Conservation (phyloP, 1,284 basidiomycete species). For the Pyrrhoderma lamaoense region DNA sequence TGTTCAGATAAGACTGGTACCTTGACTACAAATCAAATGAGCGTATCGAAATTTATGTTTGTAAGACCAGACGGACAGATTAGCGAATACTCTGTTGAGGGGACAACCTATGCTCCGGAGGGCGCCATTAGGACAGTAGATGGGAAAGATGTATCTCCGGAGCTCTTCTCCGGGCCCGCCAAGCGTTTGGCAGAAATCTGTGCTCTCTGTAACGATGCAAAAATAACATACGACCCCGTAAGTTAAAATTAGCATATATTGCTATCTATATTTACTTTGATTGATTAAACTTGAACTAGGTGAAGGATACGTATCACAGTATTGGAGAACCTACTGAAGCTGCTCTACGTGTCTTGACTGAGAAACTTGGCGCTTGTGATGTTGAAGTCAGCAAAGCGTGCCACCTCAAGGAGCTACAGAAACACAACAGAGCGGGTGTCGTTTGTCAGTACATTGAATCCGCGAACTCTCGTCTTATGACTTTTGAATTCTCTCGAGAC, state of each 20-base stretch:
- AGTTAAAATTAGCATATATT: conserved; percentile 27
- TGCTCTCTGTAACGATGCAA: conserved; percentile 89
- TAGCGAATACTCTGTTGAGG: conserved; percentile 76
- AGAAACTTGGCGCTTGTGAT: conserved; percentile 60
- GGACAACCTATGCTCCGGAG: conserved; percentile 82
- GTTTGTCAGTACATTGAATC: conserved; percentile 80
- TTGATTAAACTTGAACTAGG: conserved; percentile 27
- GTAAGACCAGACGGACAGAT: conserved; percentile 51
- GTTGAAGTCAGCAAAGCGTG: conserved; percentile 22
- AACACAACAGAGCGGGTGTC: conserved; percentile 65
- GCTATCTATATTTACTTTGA: no score
- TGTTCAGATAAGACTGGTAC: conserved; percentile 98
- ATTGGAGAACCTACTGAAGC: conserved; percentile 98
- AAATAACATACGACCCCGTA: conserved; percentile 78
- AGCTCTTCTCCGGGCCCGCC: conserved; percentile 66
- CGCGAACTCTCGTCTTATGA: conserved; percentile 73
- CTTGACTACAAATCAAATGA: conserved; percentile 95
- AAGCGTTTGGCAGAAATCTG: conserved; percentile 83
- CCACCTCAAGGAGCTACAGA: conserved; percentile 51
- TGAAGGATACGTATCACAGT: conserved; percentile 77
- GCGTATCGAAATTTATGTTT: conserved; percentile 82
- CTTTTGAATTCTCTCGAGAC: conserved; percentile 96
- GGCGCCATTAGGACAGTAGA: conserved; percentile 64
- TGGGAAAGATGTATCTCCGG: conserved; percentile 48
- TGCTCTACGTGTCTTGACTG: conserved; percentile 86